Base-by-base conservation (phyloP, 108 stramenopile species). In the Pseudonitzschia pungens region DNA sequence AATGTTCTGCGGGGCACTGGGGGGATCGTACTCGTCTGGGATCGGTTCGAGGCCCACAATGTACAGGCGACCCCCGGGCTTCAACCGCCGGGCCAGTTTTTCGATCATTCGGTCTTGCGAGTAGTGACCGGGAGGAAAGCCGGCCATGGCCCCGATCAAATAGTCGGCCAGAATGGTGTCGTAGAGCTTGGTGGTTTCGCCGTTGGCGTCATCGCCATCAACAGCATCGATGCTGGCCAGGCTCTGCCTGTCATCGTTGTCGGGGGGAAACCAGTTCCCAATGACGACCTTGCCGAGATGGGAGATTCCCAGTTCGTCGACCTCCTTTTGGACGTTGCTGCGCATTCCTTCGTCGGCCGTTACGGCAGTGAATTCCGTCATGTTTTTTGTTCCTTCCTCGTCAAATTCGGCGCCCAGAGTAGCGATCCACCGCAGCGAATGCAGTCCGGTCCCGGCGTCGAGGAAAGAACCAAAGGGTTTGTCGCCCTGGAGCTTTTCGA, bases 141-240 rank as follows among this genome's bases (percentile, higher is more conserved):
- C 97, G 70, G 97, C 98, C 76, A 98, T 96, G 26, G 98, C 98
- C 16, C 98, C 98, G 41, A 98, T 87, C 27, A 98, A 73, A 71
- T 98, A 98, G 68, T 98, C 98, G 12, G 92, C 95, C 33, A 98
- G 78, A 21, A 98, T 96, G 8, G 89, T 89, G 57, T 96, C 89
- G 68, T 73, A 96, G 22, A 41, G 50, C 51, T 66, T 65, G n/a
- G 74, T 15, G 12, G 27, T 60, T 66, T 65, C 60, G 48, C 81
- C 18, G 42, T 75, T 6, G 32, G 12, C 79, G 28, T 55, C 66
- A 27, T 55, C 26, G 56, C 45, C 66, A 21, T 1, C 20, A 73
- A 14, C 53, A 27, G 26, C 26, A 32, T 42, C 45, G 18, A 27
- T 50, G 27, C 22, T 51, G 21, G 14, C 15, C 20, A 29, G 6